These are phyloP conservation scores for Rhytidhysteron rufulum DNA, from an alignment of 2,329 filamentous ascomycete species.

Conservation along the genomic window DNA sequence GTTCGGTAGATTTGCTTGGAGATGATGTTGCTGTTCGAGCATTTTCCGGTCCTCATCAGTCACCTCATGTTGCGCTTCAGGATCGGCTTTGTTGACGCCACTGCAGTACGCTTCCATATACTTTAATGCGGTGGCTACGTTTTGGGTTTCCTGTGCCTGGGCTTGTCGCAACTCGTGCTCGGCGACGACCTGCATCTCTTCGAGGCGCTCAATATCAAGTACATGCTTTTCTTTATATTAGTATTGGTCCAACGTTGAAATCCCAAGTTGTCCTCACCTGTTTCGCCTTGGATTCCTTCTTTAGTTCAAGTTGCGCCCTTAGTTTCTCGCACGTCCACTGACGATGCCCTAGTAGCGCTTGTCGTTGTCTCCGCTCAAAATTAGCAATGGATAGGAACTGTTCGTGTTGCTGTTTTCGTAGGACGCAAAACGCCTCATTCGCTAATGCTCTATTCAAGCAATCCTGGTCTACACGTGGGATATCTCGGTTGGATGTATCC, in stretches of 20 bases:
- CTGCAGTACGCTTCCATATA: constrained; percentile 48
- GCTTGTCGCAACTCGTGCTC: constrained; percentile 40
- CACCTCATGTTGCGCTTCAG: constrained; percentile 28
- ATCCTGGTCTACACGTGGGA: constrained; percentile 13
- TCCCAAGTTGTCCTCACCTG: constrained; percentile 29
- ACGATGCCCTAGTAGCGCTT: constrained; percentile 24
- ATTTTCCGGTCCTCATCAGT: constrained; percentile 43
- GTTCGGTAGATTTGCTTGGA: constrained; percentile 36
- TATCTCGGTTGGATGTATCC: constrained; percentile 7
- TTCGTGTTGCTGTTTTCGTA: constrained; percentile 25
- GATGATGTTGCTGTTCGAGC: constrained; percentile 37
- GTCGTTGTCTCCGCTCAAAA: constrained; percentile 31
- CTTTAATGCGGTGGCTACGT: constrained; percentile 43
- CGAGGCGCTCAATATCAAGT: constrained; percentile 37
- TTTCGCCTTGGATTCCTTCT: constrained; percentile 18
- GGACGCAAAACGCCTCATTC: constrained; percentile 22
- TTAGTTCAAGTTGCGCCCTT: constrained; percentile 15
- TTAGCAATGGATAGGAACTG: constrained; percentile 24
- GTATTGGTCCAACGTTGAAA: too few species aligned
- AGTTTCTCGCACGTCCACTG: constrained; percentile 18
- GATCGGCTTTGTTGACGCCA: constrained; percentile 25
- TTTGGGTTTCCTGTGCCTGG: constrained; percentile 40
- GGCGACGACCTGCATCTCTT: constrained; percentile 42
- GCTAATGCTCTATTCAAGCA: constrained; percentile 18
- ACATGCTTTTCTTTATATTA: constrained; percentile 30